Conservation (phyloP, 116 monocot species). For the Zostera marina region DNA sequence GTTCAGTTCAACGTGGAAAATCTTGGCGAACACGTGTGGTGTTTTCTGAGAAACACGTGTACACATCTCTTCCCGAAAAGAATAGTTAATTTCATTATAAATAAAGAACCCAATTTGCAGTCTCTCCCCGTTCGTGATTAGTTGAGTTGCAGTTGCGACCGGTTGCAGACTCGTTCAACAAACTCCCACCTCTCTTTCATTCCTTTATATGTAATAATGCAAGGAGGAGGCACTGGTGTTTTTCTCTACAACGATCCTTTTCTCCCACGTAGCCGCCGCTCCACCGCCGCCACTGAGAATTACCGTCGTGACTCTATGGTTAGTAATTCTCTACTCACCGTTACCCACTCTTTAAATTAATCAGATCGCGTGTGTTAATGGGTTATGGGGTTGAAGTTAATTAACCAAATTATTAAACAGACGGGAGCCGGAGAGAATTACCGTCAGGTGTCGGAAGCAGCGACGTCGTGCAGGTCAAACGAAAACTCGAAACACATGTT, state of each 20-base stretch:
- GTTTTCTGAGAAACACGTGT: too few relatives aligned
- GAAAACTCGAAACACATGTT: background rate
- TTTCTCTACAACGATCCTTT: too few relatives aligned
- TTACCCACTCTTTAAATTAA: too few relatives aligned
- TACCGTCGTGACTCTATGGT: too few relatives aligned
- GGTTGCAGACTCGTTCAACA: conserved; percentile 4
- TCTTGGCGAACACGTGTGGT: background rate
- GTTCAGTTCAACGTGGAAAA: background rate
- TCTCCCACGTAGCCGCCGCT: too few relatives aligned
- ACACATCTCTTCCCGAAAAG: background rate
- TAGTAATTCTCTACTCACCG: too few relatives aligned
- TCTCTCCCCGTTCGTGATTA: background rate
- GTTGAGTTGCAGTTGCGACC: conserved; percentile 6
- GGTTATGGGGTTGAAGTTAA: too few relatives aligned
- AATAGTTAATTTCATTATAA: background rate
- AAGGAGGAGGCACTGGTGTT: background rate
- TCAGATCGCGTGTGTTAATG: too few relatives aligned
- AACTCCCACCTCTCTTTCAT: background rate
- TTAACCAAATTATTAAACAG: too few relatives aligned
- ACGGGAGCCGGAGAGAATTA: too few relatives aligned
- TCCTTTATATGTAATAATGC: background rate
- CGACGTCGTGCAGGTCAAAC: background rate
- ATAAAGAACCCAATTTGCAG: background rate
- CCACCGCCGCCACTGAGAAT: too few relatives aligned
- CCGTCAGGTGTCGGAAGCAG: background rate